Percentiles rank a stretch among this genome's conserved stretches.
Evolutionary conservation across 2,329 filamentous ascomycete species (phyloP).

Genomic region (Calonectria pseudoreteaudii): DNA sequence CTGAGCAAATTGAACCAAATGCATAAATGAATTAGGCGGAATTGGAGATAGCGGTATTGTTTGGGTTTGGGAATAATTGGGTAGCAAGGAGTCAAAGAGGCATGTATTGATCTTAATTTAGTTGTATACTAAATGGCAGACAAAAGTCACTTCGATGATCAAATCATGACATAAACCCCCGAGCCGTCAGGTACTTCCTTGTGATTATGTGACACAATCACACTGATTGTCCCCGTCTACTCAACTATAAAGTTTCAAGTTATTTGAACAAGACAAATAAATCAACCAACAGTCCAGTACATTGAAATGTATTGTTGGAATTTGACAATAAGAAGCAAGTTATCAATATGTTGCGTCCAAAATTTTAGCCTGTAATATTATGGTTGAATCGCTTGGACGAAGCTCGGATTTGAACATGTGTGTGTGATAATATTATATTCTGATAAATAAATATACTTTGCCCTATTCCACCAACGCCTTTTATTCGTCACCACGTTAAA

Average conservation of each 20-base stretch:
- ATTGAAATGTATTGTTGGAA: background rate
- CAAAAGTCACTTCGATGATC: background rate
- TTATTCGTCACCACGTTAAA: constrained; percentile 12
- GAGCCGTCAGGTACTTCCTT: background rate
- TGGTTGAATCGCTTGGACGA: background rate
- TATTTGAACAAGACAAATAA: background rate
- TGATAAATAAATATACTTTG: constrained; percentile 5
- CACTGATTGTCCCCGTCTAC: background rate
- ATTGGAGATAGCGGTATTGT: background rate
- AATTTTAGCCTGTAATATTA: background rate
- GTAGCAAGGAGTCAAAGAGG: background rate
- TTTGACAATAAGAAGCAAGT: background rate
- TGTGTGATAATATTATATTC: background rate
- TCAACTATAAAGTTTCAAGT: background rate
- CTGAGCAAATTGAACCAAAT: background rate
- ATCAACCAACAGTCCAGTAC: background rate
- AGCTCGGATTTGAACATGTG: background rate
- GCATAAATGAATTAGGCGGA: background rate
- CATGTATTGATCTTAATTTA: background rate
- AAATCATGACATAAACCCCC: background rate
- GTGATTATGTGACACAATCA: background rate
- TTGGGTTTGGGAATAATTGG: background rate
- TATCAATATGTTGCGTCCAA: background rate
- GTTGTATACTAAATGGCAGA: background rate
- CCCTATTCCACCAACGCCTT: constrained; percentile 16